Percentiles rank a stretch among this genome's conserved stretches.
Conservation (phyloP, 306 rosid species). For the Rosa chinensis region DNA sequence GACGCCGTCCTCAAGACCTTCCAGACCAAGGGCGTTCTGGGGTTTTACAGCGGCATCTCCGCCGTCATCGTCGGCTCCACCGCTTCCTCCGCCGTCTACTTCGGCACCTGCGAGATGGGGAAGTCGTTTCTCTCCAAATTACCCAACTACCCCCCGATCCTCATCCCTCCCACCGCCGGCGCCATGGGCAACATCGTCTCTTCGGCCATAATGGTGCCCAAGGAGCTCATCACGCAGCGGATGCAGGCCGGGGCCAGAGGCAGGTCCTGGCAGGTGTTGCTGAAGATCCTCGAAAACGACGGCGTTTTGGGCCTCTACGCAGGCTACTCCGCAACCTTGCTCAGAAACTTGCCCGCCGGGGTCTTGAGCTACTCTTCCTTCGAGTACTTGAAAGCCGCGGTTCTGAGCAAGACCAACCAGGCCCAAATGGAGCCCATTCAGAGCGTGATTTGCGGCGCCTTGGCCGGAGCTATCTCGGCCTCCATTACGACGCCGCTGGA, state of each 20-base stretch:
- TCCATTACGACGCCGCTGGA: slow-evolving; percentile 86
- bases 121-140: slow-evolving; percentile 62
- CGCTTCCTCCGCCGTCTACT: slow-evolving; percentile 81
- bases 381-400: slow-evolving; percentile 78
- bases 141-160: slow-evolving; percentile 45
- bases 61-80: slow-evolving; percentile 87
- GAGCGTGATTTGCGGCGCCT: slow-evolving; percentile 83
- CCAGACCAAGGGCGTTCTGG: slow-evolving; percentile 55
- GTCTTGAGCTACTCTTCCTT: slow-evolving; percentile 82
- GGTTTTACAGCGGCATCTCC: slow-evolving; percentile 85
- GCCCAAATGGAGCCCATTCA: slow-evolving; percentile 62
- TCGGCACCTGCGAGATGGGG: slow-evolving; percentile 86
- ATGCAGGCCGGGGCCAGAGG: slow-evolving; percentile 88
- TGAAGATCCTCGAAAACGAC: slow-evolving; percentile 59
- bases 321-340: slow-evolving; percentile 76
- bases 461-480: slow-evolving; percentile 91
- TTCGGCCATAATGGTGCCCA: slow-evolving; percentile 89
- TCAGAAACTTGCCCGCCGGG: slow-evolving; percentile 86
- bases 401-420: slow-evolving; percentile 37
- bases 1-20: slow-evolving; percentile 74
- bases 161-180: slow-evolving; percentile 83
- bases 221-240: slow-evolving; percentile 83
- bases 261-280: slow-evolving; percentile 66
- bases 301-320: slow-evolving; percentile 80
- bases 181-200: slow-evolving; percentile 86